phyloP scores from a whole-genome alignment of 805 yeast genomes.

The Blastobotrys mokoenaii region DNA sequence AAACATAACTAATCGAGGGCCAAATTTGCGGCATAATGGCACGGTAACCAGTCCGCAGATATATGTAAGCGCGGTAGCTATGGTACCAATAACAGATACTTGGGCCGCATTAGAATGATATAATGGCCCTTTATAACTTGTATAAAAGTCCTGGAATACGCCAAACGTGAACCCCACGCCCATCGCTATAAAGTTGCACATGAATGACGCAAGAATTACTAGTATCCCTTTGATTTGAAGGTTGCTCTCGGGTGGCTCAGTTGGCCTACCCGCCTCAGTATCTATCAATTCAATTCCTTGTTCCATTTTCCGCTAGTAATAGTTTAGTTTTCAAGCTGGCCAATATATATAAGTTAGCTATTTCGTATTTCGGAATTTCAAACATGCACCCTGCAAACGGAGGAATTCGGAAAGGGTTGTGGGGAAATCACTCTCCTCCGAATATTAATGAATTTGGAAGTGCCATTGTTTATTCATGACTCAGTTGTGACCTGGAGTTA shows the following conservation, averaged over 20 bases:
- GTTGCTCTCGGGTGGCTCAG: not conserved
- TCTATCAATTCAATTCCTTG: too few relatives aligned
- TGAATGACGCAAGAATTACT: constrained; percentile 13
- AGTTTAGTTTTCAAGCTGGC: too few relatives aligned
- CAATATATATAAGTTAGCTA: too few relatives aligned
- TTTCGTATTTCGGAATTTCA: too few relatives aligned
- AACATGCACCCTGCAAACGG: too few relatives aligned
- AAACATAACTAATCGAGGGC: constrained; percentile 7
- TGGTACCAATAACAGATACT: constrained; percentile 15
- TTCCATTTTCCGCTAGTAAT: too few relatives aligned
- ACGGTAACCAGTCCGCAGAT: constrained; percentile 7
- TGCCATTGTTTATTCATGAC: too few relatives aligned
- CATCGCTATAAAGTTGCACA: constrained; percentile 15
- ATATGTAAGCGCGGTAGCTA: constrained; percentile 15
- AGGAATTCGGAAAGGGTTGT: too few relatives aligned
- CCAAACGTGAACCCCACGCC: constrained; percentile 18
- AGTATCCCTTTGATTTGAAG: constrained; percentile 1
- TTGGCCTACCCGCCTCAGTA: too few relatives aligned
- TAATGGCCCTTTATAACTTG: constrained; percentile 13
- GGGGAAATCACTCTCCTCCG: too few relatives aligned
- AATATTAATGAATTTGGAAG: too few relatives aligned
- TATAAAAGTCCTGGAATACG: constrained; percentile 17
- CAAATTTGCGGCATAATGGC: constrained; percentile 1
- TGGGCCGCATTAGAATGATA: constrained; percentile 5
- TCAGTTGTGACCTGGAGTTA: too few relatives aligned